Evolutionary conservation across 1,139 yeast species (phyloP).

Genomic region (Saccharomyces hybrid): DNA sequence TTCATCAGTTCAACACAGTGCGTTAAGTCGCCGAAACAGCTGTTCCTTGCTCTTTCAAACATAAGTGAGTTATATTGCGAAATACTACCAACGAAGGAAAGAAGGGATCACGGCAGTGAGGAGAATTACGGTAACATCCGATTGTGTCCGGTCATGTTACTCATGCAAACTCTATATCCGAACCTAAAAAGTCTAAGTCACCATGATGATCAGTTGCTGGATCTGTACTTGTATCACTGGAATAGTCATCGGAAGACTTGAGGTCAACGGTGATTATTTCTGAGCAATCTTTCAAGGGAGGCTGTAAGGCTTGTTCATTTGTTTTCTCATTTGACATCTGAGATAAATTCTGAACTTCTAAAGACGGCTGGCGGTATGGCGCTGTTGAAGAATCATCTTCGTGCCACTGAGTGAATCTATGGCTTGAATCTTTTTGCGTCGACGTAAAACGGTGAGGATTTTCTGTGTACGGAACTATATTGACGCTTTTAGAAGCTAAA

Average conservation of each 20-base stretch:
- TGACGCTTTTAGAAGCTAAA: neutral
- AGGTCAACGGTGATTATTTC: neutral
- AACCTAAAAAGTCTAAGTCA: slow-evolving; percentile 17
- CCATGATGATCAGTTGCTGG: neutral
- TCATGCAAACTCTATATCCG: slow-evolving; percentile 18
- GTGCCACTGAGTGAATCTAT: neutral
- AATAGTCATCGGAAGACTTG: neutral
- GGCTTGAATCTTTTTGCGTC: neutral
- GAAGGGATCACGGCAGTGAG: neutral
- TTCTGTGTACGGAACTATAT: neutral
- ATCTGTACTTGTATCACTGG: neutral
- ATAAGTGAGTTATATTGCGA: too few relatives aligned
- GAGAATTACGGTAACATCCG: neutral
- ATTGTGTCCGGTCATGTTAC: neutral
- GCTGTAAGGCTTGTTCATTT: neutral
- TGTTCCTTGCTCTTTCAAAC: too few relatives aligned
- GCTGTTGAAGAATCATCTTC: neutral
- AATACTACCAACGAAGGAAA: neutral
- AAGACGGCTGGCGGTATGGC: neutral
- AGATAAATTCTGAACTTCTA: neutral
- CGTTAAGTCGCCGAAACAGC: too few relatives aligned
- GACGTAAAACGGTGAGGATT: neutral
- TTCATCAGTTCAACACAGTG: too few relatives aligned
- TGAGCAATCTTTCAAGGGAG: neutral
- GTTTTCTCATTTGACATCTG: neutral